Conservation (phyloP, 805 yeast genomes). For the Monosporozyma siamensis region DNA sequence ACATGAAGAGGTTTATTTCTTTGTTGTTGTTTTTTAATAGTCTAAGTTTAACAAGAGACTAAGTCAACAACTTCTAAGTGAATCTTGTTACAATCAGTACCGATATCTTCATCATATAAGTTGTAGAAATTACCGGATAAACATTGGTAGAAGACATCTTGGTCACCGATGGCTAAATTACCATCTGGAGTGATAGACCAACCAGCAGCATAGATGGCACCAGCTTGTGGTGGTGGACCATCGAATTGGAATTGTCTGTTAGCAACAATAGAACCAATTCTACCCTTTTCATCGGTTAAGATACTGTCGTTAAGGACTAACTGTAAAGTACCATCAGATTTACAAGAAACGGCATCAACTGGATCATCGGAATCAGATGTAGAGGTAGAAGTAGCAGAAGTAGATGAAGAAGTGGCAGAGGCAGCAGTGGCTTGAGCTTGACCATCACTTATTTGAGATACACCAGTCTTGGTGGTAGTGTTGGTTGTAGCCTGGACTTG, state of each 20-base stretch:
- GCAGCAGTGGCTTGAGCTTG: conserved; percentile 21
- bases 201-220: conserved; percentile 49
- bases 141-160: conserved; percentile 52
- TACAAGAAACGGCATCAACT: conserved; percentile 31
- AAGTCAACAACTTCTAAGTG: conserved; percentile 43
- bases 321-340: conserved; percentile 36
- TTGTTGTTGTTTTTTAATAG: no score
- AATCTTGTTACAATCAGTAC: conserved; percentile 48
- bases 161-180: conserved; percentile 46
- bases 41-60: conserved; percentile 25
- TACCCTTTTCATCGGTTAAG: conserved; percentile 43
- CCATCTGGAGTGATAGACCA: conserved; percentile 45
- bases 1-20: not conserved
- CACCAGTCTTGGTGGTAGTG: conserved; percentile 26
- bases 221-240: conserved; percentile 66
- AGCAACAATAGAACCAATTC: conserved; percentile 60
- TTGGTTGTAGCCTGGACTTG: conserved; percentile 12
- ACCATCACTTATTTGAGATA: conserved; percentile 20
- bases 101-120: conserved; percentile 48
- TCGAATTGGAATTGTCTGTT: conserved; percentile 67
- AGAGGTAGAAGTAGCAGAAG: conserved; percentile 16
- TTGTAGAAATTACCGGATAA: conserved; percentile 57
- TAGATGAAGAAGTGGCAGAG: conserved; percentile 12
- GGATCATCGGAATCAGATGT: conserved; percentile 23
- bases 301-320: conserved; percentile 39